Evolutionary conservation across 148 eudicot species (phyloP).

Genomic region (Fagopyrum tataricum): DNA sequence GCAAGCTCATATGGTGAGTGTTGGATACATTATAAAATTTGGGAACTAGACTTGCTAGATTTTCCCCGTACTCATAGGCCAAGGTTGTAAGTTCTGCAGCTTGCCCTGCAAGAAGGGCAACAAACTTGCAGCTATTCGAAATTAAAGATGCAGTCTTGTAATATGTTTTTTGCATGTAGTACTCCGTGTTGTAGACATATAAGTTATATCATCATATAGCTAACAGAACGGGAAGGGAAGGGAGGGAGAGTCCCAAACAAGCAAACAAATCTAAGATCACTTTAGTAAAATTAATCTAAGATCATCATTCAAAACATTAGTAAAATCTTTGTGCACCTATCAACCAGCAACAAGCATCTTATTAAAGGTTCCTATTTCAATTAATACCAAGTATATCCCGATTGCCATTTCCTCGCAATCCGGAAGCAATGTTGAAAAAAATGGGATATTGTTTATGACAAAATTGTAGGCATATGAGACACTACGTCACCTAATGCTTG

Average conservation of each 20-base stretch:
- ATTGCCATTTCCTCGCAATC: not conserved
- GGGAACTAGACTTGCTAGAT: constrained; percentile 49
- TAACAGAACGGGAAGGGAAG: not conserved
- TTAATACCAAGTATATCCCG: not conserved
- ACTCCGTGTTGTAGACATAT: constrained; percentile 61
- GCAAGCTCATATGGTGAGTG: not conserved
- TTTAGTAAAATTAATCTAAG: not conserved
- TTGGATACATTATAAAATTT: not conserved
- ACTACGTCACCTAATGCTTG: not conserved
- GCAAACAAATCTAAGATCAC: not conserved
- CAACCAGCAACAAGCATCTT: not conserved
- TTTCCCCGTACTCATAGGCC: constrained; percentile 88
- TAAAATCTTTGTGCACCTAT: not conserved
- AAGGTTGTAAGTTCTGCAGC: constrained; percentile 70
- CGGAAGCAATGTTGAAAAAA: not conserved
- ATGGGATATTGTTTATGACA: not conserved
- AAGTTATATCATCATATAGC: not conserved
- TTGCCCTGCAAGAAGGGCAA: constrained; percentile 94
- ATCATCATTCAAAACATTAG: not conserved
- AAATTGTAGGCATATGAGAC: not conserved
- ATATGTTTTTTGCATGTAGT: constrained; percentile 87
- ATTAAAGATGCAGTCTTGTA: constrained; percentile 91
- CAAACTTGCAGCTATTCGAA: constrained; percentile 92
- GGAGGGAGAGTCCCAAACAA: not conserved
- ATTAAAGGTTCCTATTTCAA: not conserved